Base-by-base conservation (phyloP, 805 yeast genomes). In the Saccharomycopsis synnaedendra region DNA sequence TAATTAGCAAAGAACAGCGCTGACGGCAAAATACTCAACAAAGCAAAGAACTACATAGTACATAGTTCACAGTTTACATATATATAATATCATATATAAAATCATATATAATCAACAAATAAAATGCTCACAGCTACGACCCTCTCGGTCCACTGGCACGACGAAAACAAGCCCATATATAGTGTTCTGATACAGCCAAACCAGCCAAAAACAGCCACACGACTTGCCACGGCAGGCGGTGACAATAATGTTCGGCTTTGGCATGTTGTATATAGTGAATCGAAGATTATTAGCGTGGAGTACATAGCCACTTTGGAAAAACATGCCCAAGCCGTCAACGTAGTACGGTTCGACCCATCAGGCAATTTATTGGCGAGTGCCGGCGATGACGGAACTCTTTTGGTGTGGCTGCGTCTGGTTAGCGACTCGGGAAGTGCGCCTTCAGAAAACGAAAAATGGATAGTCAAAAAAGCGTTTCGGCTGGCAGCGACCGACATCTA, bases 321-420 rank as follows among this genome's bases (percentile, higher is more conserved):
- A 56, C 98, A 93, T 60, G 85, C 93, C 2, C 96, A 88, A 61
- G 96, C 97, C 0, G 96, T 93, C 27, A 93, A 93, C 59, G 89
- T 79, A 34, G 95, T 86, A 4, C 67, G 96, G 45, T 93, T 89
- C 60, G 81, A 77, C 58, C 79, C 82, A 2, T 64, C 62, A 3
- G 96, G 96, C 1, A 70, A 74, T 43, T 54, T 73, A 5, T 66
- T 93, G 28, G 97, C 97, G 0, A 75, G 90, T 0, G 97, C 96
- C 0, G 95, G 97, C 3, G 99, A 93, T 60, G 98, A 93, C 62
- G 97, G 98, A 1, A 78, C 82, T 5, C 74, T 93, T 30, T 69
- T 89, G 54, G 64, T 93, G 35, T 93, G 98, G 98, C 70, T 67
- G 39, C 67, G 72, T 27, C 67, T 78, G 28, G 79, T 76, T 42